phyloP scores from a whole-genome alignment of 306 rosid species.

The Hippophae gyantsensis region DNA sequence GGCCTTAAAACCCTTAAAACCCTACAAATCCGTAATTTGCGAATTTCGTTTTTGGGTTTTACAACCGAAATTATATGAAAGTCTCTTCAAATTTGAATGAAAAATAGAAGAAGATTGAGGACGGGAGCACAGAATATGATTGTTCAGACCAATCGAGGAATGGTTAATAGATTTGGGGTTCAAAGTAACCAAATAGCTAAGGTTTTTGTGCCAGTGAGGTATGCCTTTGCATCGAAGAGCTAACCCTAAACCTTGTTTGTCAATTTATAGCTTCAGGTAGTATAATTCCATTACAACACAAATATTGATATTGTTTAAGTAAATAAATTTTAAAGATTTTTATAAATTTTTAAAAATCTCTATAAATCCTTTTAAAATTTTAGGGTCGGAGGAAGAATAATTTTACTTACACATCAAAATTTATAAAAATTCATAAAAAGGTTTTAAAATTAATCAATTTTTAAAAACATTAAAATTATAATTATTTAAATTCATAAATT shows the following conservation, averaged over 20 bases:
- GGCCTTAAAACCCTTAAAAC: slow-evolving; percentile 10
- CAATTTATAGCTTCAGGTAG: slow-evolving; percentile 17
- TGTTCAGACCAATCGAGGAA: slow-evolving; percentile 28
- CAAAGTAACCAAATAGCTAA: slow-evolving; percentile 5
- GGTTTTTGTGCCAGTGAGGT: slow-evolving; percentile 5
- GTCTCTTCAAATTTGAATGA: slow-evolving; percentile 2
- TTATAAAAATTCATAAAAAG: no score
- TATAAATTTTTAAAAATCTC: no score
- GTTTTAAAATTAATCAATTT: no score
- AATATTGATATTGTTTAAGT: no score
- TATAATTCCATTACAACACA: no score
- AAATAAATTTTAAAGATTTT: no score
- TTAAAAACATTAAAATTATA: no score
- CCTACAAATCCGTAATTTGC: slow-evolving; percentile 11
- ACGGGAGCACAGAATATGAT: slow-evolving; percentile 2
- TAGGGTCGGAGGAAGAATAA: no score
- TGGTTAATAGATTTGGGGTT: slow-evolving; percentile 17
- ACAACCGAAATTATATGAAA: background rate
- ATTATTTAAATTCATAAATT: no score
- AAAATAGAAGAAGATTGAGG: slow-evolving; percentile 1
- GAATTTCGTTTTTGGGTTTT: slow-evolving; percentile 8
- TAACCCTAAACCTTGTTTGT: slow-evolving; percentile 15
- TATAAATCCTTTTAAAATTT: no score
- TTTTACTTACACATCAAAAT: no score
- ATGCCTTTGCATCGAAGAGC: background rate